Evolutionary conservation across 768 basidiomycete genomes (phyloP), one percentile per base, ranked within the genome.

Genomic region (Leccinellum luteum): DNA sequence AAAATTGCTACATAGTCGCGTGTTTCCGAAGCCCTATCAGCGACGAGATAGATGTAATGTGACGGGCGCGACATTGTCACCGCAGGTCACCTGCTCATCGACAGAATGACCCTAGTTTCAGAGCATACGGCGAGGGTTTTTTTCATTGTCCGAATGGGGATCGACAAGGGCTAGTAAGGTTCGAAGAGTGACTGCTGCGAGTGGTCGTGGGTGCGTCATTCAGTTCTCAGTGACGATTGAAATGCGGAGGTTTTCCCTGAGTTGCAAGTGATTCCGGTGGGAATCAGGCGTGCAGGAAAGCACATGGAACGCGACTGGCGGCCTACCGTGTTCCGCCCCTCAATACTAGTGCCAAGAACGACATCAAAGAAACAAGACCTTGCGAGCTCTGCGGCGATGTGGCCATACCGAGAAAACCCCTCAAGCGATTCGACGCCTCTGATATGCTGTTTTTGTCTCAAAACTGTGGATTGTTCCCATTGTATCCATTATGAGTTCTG

Each of bases 71-170:
- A 58, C 31, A 43, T 44, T 32, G 34, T 48, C 34, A 34, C 54
- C 21, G 19, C 30, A 32, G 19, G 43, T 27, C 30, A 35, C 45
- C 35, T 27, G 44, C 53, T 19, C 23, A 31, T 58, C 32, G 34
- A 30, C 12, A 32, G 38, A 47, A 13, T 19, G 23, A 55, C 54
- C 57, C 59, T 44, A 38, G 48, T 63, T 58, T 59, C 54, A 60
- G 32, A 44, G 51, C 41, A 25, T 47, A 23, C 25, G 19, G 19
- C 21, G 21, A 48, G 30, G 14, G n/a, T 31, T 56, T 60, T n/a
- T 54, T 43, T 44, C 30, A 52, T 54, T 44, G 45, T 45, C 47
- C 32, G 38, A 57, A 56, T 57, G 51, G 58, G 49, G 48, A 53
- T 52, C 27, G 49, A 47, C 27, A 47, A 58, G n/a, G 47, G 2